A percentile compares a stretch with the other conserved stretches of the same genome.
These are phyloP conservation scores for Starmerella lactis-condensi DNA, from an alignment of 805 yeast genomes.

Conservation along the genomic window DNA sequence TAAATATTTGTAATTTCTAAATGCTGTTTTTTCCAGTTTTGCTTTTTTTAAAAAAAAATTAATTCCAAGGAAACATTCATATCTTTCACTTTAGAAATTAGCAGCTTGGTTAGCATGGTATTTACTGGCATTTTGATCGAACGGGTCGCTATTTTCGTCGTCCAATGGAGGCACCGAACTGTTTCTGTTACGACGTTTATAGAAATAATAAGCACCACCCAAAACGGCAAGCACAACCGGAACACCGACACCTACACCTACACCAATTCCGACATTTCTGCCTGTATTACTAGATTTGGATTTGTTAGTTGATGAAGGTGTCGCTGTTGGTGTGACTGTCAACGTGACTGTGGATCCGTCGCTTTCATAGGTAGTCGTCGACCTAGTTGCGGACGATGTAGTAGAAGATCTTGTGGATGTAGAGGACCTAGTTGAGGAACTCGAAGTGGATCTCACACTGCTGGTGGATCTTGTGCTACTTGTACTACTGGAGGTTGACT, in stretches of 20 bases:
- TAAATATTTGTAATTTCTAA: no score
- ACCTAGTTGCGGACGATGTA: not conserved
- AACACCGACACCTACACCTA: conserved; percentile 53
- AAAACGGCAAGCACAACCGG: conserved; percentile 33
- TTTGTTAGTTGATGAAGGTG: conserved; percentile 1
- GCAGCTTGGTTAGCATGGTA: conserved; percentile 24
- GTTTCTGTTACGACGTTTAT: conserved; percentile 13
- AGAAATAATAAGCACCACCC: conserved; percentile 12
- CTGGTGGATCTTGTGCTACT: conserved; percentile 1
- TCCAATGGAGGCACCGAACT: conserved; percentile 4
- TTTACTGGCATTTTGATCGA: conserved; percentile 24
- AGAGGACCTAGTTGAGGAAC: not conserved
- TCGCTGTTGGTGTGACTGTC: not conserved
- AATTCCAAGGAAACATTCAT: not conserved
- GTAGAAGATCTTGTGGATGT: not conserved
- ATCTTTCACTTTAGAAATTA: conserved; percentile 17
- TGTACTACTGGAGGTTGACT: not conserved
- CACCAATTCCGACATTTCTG: conserved; percentile 42
- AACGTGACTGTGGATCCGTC: conserved; percentile 2
- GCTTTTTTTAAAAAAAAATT: not conserved
- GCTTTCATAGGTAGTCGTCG: not conserved
- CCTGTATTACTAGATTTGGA: conserved; percentile 4
- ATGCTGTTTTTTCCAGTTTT: no score
- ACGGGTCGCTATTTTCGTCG: conserved; percentile 21
- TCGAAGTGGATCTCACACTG: conserved; percentile 2